phyloP scores from a whole-genome alignment of 345 rosid genomes.

The Bruguiera sexangula region DNA sequence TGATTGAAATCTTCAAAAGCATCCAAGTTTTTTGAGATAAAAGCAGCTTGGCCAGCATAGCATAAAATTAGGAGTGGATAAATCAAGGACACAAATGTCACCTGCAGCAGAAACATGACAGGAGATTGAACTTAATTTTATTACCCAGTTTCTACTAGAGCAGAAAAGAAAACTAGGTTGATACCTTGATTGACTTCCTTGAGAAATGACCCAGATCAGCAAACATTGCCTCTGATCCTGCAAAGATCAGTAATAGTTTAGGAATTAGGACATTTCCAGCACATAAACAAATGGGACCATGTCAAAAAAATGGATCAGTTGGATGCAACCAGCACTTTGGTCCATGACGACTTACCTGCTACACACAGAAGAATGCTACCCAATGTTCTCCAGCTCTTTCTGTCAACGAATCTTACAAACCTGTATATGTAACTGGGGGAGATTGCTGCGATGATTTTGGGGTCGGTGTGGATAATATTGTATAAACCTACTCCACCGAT shows the following conservation, averaged over 20 bases:
- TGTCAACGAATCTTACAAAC: conserved; percentile 29
- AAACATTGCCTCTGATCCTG: conserved; percentile 74
- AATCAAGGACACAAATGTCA: conserved; percentile 40
- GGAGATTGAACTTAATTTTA: background rate
- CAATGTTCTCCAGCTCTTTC: conserved; percentile 41
- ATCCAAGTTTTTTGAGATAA: conserved; percentile 40
- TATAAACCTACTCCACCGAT: conserved; percentile 49
- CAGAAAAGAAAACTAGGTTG: background rate
- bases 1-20: conserved; percentile 29
- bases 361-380: conserved; percentile 53
- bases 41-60: conserved; percentile 67
- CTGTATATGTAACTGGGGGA: conserved; percentile 48
- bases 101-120: conserved; percentile 31
- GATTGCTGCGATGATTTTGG: conserved; percentile 33
- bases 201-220: conserved; percentile 69
- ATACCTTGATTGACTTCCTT: conserved; percentile 49
- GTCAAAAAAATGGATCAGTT: background rate
- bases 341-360: conserved; percentile 40
- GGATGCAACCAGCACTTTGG: background rate
- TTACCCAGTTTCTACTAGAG: background rate
- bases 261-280: background rate
- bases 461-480: conserved; percentile 36
- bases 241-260: background rate
- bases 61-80: conserved; percentile 48
- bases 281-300: background rate